These are phyloP conservation scores for Leccinellum albellum DNA, from an alignment of 768 basidiomycete genomes.

Conservation along the genomic window DNA sequence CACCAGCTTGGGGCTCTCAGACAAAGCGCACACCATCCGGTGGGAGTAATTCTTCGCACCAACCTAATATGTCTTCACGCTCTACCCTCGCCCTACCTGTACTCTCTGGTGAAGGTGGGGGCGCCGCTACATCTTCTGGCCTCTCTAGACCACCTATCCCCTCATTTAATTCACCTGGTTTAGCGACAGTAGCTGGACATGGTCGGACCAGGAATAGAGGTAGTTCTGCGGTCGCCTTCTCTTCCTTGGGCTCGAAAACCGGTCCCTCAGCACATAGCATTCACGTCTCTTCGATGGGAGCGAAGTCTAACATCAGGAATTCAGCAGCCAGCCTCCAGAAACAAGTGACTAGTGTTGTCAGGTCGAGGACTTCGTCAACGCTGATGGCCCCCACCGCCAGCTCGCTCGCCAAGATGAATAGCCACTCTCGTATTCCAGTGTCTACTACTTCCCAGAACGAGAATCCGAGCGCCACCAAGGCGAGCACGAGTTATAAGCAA, in stretches of 20 bases:
- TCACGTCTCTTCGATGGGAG: conserved; percentile 27
- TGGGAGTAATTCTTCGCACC: conserved; percentile 5
- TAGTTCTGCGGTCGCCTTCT: conserved; percentile 25
- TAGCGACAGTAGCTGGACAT: conserved; percentile 18
- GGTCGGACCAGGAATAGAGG: conserved; percentile 13
- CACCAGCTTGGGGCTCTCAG: conserved; percentile 17
- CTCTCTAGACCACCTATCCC: conserved; percentile 20
- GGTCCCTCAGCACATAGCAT: conserved; percentile 22
- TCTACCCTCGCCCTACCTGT: conserved; percentile 13
- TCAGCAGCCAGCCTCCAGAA: conserved; percentile 8
- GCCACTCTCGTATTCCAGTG: conserved; percentile 24
- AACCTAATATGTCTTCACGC: conserved; percentile 2
- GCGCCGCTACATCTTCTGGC: conserved; percentile 12
- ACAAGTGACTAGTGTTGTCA: conserved; percentile 7
- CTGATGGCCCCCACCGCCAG: conserved; percentile 75
- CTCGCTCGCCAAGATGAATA: conserved; percentile 58
- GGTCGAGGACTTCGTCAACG: conserved; percentile 40
- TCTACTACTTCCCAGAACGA: conserved; percentile 13
- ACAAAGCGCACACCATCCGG: conserved; percentile 17
- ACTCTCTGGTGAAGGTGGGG: conserved; percentile 5
- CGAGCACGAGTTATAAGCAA: conserved; percentile 10
- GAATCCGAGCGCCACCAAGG: conserved; percentile 12
- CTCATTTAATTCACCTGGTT: conserved; percentile 10
- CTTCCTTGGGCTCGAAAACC: conserved; percentile 39
- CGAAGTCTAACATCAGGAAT: conserved; percentile 18